These are phyloP conservation scores for Clitopilus hobsonii DNA, from an alignment of 768 basidiomycete genomes.

Conservation along the genomic window DNA sequence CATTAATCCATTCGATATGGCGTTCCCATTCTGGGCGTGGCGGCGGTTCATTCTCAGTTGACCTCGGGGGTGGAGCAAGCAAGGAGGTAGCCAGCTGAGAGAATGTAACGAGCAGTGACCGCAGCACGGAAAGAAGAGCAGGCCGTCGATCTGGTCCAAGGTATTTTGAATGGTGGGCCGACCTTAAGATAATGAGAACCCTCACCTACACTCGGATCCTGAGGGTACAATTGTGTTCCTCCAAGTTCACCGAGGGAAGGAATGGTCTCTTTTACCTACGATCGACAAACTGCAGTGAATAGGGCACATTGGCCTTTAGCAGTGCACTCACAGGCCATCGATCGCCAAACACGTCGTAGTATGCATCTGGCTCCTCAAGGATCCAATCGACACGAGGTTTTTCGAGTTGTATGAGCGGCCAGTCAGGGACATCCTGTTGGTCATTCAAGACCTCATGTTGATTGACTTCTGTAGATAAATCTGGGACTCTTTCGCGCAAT, in stretches of 20 bases:
- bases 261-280: conserved; percentile 76
- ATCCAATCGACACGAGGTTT: conserved; percentile 92
- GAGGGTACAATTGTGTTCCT: conserved; percentile 75
- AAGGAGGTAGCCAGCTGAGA: conserved; percentile 69
- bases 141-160: conserved; percentile 76
- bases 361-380: conserved; percentile 67
- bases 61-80: conserved; percentile 58
- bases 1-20: conserved; percentile 76
- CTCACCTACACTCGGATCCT: conserved; percentile 65
- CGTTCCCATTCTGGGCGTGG: conserved; percentile 77
- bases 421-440: conserved; percentile 71
- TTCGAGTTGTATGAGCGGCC: conserved; percentile 71
- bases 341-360: conserved; percentile 84
- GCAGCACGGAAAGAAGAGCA: conserved; percentile 65
- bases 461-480: conserved; percentile 36
- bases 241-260: conserved; percentile 81
- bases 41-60: conserved; percentile 36
- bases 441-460: conserved; percentile 67
- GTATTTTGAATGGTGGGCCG: not conserved
- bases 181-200: not conserved
- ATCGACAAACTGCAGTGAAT: conserved; percentile 1
- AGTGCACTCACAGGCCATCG: conserved; percentile 77
- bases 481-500: conserved; percentile 48
- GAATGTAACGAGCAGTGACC: conserved; percentile 76
- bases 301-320: conserved; percentile 8